Percentiles rank a stretch among this genome's conserved stretches.
Conservation (phyloP, 805 yeast species). For the Scheffersomyces spartinae region DNA sequence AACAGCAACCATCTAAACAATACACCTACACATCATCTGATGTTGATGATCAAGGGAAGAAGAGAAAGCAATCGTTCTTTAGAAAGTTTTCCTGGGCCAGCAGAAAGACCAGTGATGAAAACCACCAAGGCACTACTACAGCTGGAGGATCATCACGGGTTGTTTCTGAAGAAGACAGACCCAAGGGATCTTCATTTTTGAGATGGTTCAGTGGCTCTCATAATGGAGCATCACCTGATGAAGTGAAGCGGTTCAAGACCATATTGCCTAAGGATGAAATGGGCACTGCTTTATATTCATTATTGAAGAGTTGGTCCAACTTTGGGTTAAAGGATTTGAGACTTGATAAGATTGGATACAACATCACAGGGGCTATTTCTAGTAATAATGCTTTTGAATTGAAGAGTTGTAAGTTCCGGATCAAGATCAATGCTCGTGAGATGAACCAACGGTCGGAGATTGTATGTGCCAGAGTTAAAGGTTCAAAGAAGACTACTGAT, state of each 20-base stretch:
- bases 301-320: conserved; percentile 56
- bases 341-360: conserved; percentile 28
- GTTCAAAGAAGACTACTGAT: conserved; percentile 50
- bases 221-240: conserved; percentile 10
- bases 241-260: conserved; percentile 23
- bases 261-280: conserved; percentile 41
- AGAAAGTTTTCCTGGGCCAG: conserved; percentile 42
- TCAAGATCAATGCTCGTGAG: conserved; percentile 35
- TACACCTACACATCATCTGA: no score
- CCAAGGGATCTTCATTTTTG: conserved; percentile 19
- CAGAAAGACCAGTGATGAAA: conserved; percentile 27
- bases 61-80: conserved; percentile 30
- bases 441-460: conserved; percentile 37
- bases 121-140: conserved; percentile 7
- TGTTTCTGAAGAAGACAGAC: conserved; percentile 17
- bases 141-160: conserved; percentile 25
- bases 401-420: conserved; percentile 52
- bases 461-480: conserved; percentile 50
- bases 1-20: no score
- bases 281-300: conserved; percentile 50
- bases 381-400: conserved; percentile 50
- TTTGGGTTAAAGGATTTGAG: conserved; percentile 54
- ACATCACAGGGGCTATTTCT: conserved; percentile 51
- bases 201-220: conserved; percentile 31
- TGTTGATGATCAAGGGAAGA: no score